Percentiles rank a stretch among this genome's conserved stretches.
These are phyloP conservation scores for Pyrus communis DNA, from an alignment of 306 rosid genomes.

Conservation along the genomic window DNA sequence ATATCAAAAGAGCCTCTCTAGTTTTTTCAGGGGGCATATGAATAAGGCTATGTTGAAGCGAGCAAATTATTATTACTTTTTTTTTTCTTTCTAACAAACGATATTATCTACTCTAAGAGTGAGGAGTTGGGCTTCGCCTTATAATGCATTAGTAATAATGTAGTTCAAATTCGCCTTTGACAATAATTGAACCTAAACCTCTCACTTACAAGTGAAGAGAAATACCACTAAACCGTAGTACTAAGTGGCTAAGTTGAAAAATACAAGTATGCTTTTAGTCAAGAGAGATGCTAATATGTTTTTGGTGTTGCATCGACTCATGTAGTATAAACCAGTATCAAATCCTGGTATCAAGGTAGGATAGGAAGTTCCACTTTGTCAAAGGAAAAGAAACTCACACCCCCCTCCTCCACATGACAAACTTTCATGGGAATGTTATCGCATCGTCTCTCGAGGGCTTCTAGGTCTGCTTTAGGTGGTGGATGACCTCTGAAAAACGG, in stretches of 20 bases:
- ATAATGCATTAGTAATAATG: no score
- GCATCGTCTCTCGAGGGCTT: conserved; percentile 47
- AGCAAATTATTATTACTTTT: background rate
- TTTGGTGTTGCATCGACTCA: no score
- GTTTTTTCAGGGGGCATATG: background rate
- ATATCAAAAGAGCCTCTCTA: background rate
- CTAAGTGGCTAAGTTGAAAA: no score
- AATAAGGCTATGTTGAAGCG: background rate
- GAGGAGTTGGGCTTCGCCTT: no score
- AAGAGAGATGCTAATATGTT: background rate
- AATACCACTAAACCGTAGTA: no score
- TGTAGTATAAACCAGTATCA: background rate
- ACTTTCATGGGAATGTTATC: conserved; percentile 52
- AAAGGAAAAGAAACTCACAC: conserved; percentile 63
- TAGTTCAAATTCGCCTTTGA: no score
- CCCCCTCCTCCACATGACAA: conserved; percentile 56
- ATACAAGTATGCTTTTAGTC: background rate
- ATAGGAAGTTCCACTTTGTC: conserved; percentile 56
- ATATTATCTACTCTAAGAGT: no score
- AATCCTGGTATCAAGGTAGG: conserved; percentile 38
- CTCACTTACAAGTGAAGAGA: no score
- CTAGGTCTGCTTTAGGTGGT: conserved; percentile 48
- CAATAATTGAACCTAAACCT: no score
- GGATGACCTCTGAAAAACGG: conserved; percentile 45
- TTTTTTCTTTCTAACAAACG: no score